These are phyloP conservation scores for Colletotrichum zoysiae DNA, from an alignment of 2,329 filamentous ascomycete genomes.

Conservation along the genomic window DNA sequence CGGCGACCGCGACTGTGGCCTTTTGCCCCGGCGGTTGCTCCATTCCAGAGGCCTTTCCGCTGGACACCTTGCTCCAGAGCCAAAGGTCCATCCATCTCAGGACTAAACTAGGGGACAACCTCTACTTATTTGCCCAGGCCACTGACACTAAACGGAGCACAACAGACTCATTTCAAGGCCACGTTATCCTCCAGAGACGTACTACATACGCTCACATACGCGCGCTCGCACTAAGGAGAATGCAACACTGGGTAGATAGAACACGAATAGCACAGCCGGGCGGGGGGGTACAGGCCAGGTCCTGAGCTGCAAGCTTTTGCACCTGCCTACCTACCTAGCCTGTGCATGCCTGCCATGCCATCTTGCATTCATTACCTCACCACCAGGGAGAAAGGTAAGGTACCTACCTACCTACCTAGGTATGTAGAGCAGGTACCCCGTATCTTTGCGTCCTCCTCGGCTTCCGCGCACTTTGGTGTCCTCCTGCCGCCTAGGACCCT, in stretches of 20 bases:
- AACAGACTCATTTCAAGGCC: background rate
- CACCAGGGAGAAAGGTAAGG: conserved; percentile 18
- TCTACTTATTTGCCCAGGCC: background rate
- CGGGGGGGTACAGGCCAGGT: background rate
- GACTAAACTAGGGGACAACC: conserved; percentile 9
- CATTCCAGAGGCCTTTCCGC: conserved; percentile 10
- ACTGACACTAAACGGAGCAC: conserved; percentile 10
- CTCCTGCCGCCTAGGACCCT: conserved; percentile 21
- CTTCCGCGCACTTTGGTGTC: conserved; percentile 12
- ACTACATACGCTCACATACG: background rate
- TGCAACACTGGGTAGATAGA: background rate
- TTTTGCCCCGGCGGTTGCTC: conserved; percentile 17
- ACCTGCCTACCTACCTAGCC: background rate
- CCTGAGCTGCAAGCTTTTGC: conserved; percentile 26
- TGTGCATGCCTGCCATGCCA: background rate
- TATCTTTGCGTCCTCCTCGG: conserved; percentile 11
- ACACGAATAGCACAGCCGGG: background rate
- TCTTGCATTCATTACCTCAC: conserved; percentile 27
- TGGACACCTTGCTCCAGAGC: conserved; percentile 4
- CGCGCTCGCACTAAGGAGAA: background rate
- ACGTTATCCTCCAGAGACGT: background rate
- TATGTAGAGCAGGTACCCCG: conserved; percentile 8
- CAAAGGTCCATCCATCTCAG: background rate
- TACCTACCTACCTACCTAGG: too few relatives aligned
- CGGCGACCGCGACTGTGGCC: background rate